A percentile compares a stretch with the other conserved stretches of the same genome.
phyloP scores from a whole-genome alignment of 1,139 yeast species.

The Maudiozyma humilis region DNA sequence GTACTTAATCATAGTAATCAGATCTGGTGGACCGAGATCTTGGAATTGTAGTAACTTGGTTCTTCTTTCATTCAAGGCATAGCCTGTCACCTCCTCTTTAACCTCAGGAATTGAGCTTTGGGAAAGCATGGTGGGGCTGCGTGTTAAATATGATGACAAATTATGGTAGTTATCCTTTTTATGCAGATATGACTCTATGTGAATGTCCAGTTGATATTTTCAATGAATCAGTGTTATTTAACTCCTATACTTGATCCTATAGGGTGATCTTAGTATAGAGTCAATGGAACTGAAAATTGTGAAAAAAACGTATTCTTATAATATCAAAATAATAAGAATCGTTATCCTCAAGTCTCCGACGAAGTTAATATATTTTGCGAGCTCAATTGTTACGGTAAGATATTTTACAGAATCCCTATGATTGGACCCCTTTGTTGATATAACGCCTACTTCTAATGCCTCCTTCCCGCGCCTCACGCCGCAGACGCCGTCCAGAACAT shows the following conservation, averaged over 20 bases:
- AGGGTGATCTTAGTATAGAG: too few species aligned
- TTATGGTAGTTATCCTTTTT: too few species aligned
- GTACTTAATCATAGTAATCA: conserved; percentile 57
- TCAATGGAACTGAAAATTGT: too few species aligned
- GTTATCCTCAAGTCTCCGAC: too few species aligned
- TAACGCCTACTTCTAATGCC: background rate
- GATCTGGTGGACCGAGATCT: conserved; percentile 84
- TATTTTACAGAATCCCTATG: too few species aligned
- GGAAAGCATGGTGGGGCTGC: conserved; percentile 32
- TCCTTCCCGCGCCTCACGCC: background rate
- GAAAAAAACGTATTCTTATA: background rate
- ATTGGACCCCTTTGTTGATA: background rate
- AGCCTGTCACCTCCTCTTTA: conserved; percentile 43
- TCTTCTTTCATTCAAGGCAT: conserved; percentile 44
- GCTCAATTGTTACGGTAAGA: background rate
- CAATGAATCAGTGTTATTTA: too few species aligned
- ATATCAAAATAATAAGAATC: too few species aligned
- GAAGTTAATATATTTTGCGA: background rate
- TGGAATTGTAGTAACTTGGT: conserved; percentile 39
- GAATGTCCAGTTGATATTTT: too few species aligned
- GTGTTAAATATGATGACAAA: too few species aligned
- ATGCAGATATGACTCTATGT: too few species aligned
- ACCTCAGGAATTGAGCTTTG: conserved; percentile 50
- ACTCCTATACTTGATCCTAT: too few species aligned
- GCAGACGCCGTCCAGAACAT: background rate